Evolutionary conservation across 306 rosid genomes (phyloP), one percentile per base, ranked within the genome.

Genomic region (Coriaria nepalensis): DNA sequence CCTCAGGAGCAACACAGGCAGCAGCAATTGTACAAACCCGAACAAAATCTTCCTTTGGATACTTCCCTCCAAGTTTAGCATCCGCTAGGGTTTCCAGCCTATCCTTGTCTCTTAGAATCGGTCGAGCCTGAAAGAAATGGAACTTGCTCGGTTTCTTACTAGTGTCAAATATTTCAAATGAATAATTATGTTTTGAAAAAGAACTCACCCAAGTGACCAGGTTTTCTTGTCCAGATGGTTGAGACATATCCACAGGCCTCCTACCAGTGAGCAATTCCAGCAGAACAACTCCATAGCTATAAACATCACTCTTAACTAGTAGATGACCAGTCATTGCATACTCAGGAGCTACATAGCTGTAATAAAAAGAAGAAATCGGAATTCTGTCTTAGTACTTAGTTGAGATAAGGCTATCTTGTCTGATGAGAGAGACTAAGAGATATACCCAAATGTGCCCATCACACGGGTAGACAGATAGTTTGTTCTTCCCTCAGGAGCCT

Each of bases 381-480:
- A 53, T 40, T 71, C 50, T 49, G 41, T 61, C 55, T 66, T 47
- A 68, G 54, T 47, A 57, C 43, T 40, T 40, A 47, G 43, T 55
- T 47, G 32, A 63, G 14, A 47, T 50, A 4, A 13, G 64, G 64
- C 58, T 10, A 48, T 45, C 33, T 36, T 53, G 53, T 36, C 40
- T 37, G 54, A 37, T 47, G 37, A 51, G 33, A 52, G 45, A 63
- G 66, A 61, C 3, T 20, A 47, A 4, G 50, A 52, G 41, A 71
- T 92, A 60, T 60, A 90, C 98, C 98, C 98, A 68, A 90, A 90
- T 45, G 98, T 90, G 57, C 95, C 98, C 98, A 92, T 92, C 63
- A 92, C 98, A 40, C 96, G 85, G 56, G 98, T 92, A 48, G 98
- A 85, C 61, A 82, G 58, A 67, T 82, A 92, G 72, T 85, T 82